A percentile compares a stretch with the other conserved stretches of the same genome.
Conservation (phyloP, 768 basidiomycete species). For the Sutorius australiensis region DNA sequence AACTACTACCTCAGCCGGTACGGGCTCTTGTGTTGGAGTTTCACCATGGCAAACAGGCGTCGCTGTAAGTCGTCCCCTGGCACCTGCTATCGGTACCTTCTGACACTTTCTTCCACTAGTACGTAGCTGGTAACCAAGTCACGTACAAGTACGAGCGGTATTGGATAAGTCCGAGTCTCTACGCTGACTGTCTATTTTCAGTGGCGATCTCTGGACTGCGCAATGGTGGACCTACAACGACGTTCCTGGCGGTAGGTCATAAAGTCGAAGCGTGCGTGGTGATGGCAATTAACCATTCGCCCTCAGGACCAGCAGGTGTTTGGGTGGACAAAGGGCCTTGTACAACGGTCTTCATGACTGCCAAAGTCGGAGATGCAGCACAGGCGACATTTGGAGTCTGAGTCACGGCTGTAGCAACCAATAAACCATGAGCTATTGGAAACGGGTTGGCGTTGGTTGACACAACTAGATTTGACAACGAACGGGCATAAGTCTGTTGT, state of each 20-base stretch:
- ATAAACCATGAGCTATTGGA: not conserved
- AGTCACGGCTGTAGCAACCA: not conserved
- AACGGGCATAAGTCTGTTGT: not conserved
- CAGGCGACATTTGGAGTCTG: slow-evolving; percentile 4
- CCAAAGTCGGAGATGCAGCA: not conserved
- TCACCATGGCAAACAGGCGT: slow-evolving; percentile 40
- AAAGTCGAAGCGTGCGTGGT: no score
- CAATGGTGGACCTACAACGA: slow-evolving; percentile 47
- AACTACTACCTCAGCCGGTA: slow-evolving; percentile 8
- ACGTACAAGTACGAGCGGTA: slow-evolving; percentile 36
- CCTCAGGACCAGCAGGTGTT: slow-evolving; percentile 14
- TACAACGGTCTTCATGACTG: slow-evolving; percentile 4
- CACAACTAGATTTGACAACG: no score
- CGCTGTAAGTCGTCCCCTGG: slow-evolving; percentile 32
- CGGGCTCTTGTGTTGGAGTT: slow-evolving; percentile 39
- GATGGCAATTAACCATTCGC: not conserved
- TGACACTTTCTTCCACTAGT: slow-evolving; percentile 28
- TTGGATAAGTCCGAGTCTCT: not conserved
- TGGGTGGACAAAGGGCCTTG: slow-evolving; percentile 17
- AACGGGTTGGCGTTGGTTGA: not conserved
- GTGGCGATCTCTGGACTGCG: slow-evolving; percentile 49
- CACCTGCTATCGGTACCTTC: not conserved
- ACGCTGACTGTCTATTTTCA: slow-evolving; percentile 12
- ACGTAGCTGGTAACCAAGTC: slow-evolving; percentile 42
- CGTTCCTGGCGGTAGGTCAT: slow-evolving; percentile 30